Base-by-base conservation (phyloP, 1,284 basidiomycete species). In the Sparassis latifolia region DNA sequence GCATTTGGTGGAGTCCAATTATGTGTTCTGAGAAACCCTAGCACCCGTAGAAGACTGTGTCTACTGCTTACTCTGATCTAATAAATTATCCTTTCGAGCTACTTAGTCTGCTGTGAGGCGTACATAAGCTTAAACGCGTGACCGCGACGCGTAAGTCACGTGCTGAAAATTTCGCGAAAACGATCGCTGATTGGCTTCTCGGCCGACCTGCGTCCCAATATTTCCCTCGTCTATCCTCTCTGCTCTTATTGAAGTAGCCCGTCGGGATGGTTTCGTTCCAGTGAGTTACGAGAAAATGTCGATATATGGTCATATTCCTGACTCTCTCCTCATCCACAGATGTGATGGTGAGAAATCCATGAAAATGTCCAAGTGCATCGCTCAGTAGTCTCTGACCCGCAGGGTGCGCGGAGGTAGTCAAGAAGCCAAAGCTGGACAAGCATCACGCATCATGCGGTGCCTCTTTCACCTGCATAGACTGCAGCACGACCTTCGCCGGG, bases 391-490 rank as follows among this genome's bases (percentile, higher is more conserved):
- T 42, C 33, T 6, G 43, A 10, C 58, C 47, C 54, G 50, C 55
- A 89, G 88, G 63, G 38, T 94, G 92, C 67, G 73, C 77, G 47
- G 92, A 95, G 58, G 84, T 89, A 5, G 82, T 95, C 38, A 96
- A 93, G 69, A 96, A 96, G 66, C 92, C 92, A 5, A 93, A 94
- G 67, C 78, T 92, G 3, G 86, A 91, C 63, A 76, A 81, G 59
- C 89, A 90, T 62, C 68, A 75, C 49, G 62, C 62, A 30, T 68
- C 74, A 47, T 89, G 86, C 62, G 68, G 84, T 59, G 65, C 81
- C 2, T 77, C 84, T 3, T 91, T 92, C 62, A 91, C 89, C 58
- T 95, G 92, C 66, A 84, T 95, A 52, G 92, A 95, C 64, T 95
- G 92, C 69, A 86, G 83, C 28, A 86, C 76, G 47, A 89, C 88